phyloP scores from a whole-genome alignment of 169 alveolate species.

The Eimeria falciformis region DNA sequence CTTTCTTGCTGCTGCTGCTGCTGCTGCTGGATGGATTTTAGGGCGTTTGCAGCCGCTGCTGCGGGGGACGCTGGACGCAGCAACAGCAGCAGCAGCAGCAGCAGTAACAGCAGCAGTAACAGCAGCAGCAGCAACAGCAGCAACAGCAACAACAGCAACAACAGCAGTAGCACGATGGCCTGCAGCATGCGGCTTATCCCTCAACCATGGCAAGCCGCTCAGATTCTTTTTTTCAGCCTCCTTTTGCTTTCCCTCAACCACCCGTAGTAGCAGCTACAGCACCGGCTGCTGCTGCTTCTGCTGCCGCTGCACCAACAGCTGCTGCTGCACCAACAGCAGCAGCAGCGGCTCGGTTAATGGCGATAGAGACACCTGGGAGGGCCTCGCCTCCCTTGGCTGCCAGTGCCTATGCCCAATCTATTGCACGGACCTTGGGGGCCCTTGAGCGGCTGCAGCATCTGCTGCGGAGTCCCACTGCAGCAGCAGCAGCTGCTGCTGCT shows the following conservation, averaged over 20 bases:
- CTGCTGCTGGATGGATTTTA: not conserved
- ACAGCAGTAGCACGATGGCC: slow-evolving; percentile 46
- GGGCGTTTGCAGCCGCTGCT: not conserved
- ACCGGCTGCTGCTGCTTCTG: not conserved
- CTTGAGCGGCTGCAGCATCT: not conserved
- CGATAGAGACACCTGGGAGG: not conserved
- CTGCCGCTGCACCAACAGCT: not conserved
- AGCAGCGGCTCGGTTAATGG: not conserved
- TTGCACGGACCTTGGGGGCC: not conserved
- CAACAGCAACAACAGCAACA: slow-evolving; percentile 3
- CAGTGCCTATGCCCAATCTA: not conserved
- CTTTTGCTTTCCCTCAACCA: not conserved
- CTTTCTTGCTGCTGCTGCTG: not conserved
- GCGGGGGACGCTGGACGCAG: too few species aligned
- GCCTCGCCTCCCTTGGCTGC: not conserved
- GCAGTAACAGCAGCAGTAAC: not conserved
- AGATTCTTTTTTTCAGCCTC: not conserved
- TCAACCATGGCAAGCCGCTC: not conserved
- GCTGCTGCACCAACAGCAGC: slow-evolving; percentile 11
- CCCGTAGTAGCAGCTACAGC: slow-evolving; percentile 24
- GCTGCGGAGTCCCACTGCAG: not conserved
- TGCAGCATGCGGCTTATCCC: not conserved
- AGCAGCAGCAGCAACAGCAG: slow-evolving; percentile 40
- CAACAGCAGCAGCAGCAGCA: not conserved
- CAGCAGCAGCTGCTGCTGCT: slow-evolving; percentile 40